A percentile compares a stretch with the other conserved stretches of the same genome.
Conservation (phyloP, 495 filamentous ascomycete species). For the Penicillium malachiteum region DNA sequence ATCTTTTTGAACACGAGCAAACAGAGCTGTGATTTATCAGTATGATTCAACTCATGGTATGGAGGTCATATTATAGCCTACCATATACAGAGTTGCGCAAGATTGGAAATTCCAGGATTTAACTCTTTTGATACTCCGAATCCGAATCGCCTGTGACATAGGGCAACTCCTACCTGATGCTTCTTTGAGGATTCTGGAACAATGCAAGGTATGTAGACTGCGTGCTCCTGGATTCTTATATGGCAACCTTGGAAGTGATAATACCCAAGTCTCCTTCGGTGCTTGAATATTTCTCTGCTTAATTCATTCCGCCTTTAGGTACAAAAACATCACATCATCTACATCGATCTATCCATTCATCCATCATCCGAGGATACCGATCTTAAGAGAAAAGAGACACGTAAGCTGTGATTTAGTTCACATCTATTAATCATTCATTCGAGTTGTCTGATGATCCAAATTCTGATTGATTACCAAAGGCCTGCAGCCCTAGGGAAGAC, state of each 20-base stretch:
- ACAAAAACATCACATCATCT: neutral
- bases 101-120: no score
- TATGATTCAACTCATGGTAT: neutral
- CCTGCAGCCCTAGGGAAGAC: no score
- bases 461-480: no score
- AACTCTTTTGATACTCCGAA: neutral
- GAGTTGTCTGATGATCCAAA: no score
- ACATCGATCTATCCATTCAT: no score
- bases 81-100: neutral
- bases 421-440: no score
- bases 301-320: neutral
- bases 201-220: neutral
- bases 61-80: neutral
- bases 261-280: no score
- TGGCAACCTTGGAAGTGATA: no score
- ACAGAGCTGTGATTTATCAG: neutral
- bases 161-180: neutral
- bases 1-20: neutral
- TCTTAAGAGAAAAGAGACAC: neutral
- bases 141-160: no score
- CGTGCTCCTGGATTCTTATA: no score
- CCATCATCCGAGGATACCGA: neutral
- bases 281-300: neutral
- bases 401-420: no score
- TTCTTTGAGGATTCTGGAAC: neutral